Conservation (phyloP, 768 basidiomycete species). For the Amanita inopinata region DNA sequence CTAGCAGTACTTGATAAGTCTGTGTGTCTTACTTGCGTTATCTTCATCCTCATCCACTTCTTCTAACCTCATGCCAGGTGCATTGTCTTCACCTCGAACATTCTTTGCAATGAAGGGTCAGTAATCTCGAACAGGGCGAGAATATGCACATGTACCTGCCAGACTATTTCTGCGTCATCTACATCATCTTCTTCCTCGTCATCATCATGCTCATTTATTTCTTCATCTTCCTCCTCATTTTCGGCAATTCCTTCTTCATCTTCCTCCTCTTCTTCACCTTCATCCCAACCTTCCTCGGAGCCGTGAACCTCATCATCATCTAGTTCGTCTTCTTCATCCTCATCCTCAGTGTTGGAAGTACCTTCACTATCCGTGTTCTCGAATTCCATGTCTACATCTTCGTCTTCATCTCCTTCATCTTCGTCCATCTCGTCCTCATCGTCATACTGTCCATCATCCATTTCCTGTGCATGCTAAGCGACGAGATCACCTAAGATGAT, state of each 20-base stretch:
- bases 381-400: slow-evolving; percentile 83
- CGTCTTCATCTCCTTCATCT: slow-evolving; percentile 71
- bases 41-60: slow-evolving; percentile 54
- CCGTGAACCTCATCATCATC: slow-evolving; percentile 53
- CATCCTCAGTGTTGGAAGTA: slow-evolving; percentile 68
- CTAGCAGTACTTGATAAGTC: background rate
- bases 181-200: slow-evolving; percentile 20
- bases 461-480: slow-evolving; percentile 45
- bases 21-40: slow-evolving; percentile 35
- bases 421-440: slow-evolving; percentile 75
- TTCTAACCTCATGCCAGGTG: slow-evolving; percentile 34
- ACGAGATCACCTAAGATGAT: slow-evolving; percentile 2
- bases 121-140: background rate
- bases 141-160: slow-evolving; percentile 21
- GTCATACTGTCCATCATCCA: slow-evolving; percentile 68
- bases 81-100: slow-evolving; percentile 38
- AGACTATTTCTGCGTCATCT: slow-evolving; percentile 23
- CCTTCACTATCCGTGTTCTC: slow-evolving; percentile 79
- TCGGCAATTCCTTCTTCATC: slow-evolving; percentile 33
- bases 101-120: slow-evolving; percentile 26
- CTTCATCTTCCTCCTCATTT: slow-evolving; percentile 41
- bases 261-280: slow-evolving; percentile 40
- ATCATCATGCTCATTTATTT: slow-evolving; percentile 33
- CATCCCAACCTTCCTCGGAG: slow-evolving; percentile 47
- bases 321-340: slow-evolving; percentile 53